Evolutionary conservation across 331 rosid genomes (phyloP).

Genomic region (Pyrus hybrid): DNA sequence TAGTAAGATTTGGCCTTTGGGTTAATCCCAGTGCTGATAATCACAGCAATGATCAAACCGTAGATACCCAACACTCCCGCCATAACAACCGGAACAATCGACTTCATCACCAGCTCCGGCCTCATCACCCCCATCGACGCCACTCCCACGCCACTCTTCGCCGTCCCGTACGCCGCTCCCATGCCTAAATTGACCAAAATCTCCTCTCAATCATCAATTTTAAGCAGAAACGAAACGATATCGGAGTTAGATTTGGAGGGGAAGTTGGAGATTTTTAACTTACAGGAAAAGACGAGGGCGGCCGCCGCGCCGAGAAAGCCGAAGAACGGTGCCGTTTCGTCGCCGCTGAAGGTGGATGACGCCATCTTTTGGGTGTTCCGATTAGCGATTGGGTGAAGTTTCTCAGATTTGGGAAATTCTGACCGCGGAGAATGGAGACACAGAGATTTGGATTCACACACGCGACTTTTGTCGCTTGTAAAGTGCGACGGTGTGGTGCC

Average conservation of each 20-base stretch:
- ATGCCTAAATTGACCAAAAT: constrained; percentile 25
- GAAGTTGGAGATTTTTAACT: not conserved
- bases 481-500: not conserved
- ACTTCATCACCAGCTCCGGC: constrained; percentile 64
- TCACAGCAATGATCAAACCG: constrained; percentile 67
- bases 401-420: constrained; percentile 6
- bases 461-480: not conserved
- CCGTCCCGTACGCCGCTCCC: constrained; percentile 78
- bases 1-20: constrained; percentile 72
- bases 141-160: constrained; percentile 72
- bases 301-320: constrained; percentile 68
- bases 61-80: constrained; percentile 74
- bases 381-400: not conserved
- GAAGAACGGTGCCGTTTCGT: constrained; percentile 67
- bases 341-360: constrained; percentile 54
- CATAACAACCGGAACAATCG: constrained; percentile 74
- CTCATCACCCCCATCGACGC: constrained; percentile 80
- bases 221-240: not conserved
- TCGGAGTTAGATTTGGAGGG: not conserved
- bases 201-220: not conserved
- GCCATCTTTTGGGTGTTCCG: constrained; percentile 14
- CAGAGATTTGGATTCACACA: not conserved
- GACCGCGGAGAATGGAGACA: not conserved
- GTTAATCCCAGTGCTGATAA: constrained; percentile 67
- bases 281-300: constrained; percentile 57